phyloP scores from a whole-genome alignment of 257 asterid genomes.

The Petunia secreta region DNA sequence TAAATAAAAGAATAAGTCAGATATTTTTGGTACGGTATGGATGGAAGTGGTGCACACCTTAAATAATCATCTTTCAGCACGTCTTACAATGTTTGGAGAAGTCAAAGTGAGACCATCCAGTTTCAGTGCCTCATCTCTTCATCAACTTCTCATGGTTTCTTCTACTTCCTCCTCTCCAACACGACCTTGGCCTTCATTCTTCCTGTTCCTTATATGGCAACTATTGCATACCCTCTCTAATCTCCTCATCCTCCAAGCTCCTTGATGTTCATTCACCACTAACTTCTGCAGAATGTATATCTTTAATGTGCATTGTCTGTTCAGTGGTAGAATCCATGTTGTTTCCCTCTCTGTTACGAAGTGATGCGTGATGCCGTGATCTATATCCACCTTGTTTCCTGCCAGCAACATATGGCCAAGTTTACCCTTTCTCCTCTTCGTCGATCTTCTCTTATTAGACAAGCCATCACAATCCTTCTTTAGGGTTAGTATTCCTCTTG shows the following conservation, averaged over 20 bases:
- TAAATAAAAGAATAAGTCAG: neutral
- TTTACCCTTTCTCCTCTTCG: too few relatives aligned
- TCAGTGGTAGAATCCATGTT: neutral
- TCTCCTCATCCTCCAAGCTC: neutral
- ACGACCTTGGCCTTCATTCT: neutral
- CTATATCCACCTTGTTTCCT: too few relatives aligned
- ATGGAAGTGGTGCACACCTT: neutral
- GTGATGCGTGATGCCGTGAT: neutral
- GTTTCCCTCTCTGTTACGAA: neutral
- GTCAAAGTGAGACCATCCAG: neutral
- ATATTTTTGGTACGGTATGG: neutral
- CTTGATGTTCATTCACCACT: neutral
- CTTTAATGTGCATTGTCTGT: neutral
- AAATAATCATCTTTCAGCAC: neutral
- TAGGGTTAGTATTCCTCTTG: too few relatives aligned
- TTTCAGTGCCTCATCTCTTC: neutral
- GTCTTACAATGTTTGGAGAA: neutral
- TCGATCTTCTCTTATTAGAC: too few relatives aligned
- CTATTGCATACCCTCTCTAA: neutral
- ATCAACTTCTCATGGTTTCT: neutral
- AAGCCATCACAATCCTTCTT: too few relatives aligned
- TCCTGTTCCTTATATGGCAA: neutral
- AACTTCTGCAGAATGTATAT: neutral
- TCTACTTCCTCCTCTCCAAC: neutral
- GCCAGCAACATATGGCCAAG: too few relatives aligned